phyloP scores from a whole-genome alignment of 2,329 filamentous ascomycete genomes.

The Teratosphaeria pseudoeucalypti region DNA sequence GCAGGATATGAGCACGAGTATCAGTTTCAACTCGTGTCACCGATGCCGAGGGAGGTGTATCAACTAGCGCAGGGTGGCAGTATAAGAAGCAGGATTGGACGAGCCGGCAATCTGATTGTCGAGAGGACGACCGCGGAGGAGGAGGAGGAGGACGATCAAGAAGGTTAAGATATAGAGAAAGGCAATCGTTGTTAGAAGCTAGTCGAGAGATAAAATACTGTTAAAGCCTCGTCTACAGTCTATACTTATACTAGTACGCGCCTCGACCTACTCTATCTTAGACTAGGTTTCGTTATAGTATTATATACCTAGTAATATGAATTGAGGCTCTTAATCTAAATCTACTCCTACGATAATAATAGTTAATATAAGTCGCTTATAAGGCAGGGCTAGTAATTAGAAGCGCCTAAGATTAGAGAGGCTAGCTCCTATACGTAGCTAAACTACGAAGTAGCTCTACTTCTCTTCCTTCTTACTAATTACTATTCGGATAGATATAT shows the following conservation, averaged over 20 bases:
- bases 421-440: too few species aligned
- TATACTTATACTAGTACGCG: background rate
- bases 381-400: too few species aligned
- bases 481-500: too few species aligned
- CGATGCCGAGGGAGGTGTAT: conserved; percentile 75
- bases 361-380: too few species aligned
- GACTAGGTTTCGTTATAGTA: too few species aligned
- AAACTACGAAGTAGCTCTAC: too few species aligned
- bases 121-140: conserved; percentile 54
- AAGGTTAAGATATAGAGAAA: conserved; percentile 2
- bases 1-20: conserved; percentile 69
- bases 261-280: background rate
- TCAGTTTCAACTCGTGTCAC: conserved; percentile 72
- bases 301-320: too few species aligned
- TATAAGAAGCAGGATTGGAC: conserved; percentile 63
- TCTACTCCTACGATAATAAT: too few species aligned
- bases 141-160: conserved; percentile 39
- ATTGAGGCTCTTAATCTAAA: too few species aligned
- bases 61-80: conserved; percentile 56
- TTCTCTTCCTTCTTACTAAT: too few species aligned
- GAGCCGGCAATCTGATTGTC: conserved; percentile 80
- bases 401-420: too few species aligned
- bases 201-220: background rate
- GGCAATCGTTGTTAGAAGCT: background rate
- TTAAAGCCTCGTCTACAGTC: background rate